Evolutionary conservation across 2,329 filamentous ascomycete species (phyloP), one percentile per base, ranked within the genome.

Genomic region (Clarireedia hainanense): DNA sequence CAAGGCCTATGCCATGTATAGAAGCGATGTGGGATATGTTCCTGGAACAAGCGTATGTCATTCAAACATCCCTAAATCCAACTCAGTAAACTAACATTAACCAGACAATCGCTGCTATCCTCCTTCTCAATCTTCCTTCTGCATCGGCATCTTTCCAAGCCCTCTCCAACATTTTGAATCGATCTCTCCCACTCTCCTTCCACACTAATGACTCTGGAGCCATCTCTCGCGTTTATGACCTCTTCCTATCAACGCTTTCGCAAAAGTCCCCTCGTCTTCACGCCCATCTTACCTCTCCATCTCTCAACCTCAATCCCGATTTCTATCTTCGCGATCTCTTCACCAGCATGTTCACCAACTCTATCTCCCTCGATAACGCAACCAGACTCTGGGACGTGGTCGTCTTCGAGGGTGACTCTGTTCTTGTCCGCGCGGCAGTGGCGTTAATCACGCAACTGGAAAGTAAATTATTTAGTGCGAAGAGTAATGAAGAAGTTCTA

Each of bases 351-450:
- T 88, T 89, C 67, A 85, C 85, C 0, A 70, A 72, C 15, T 74
- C 80, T 40, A 72, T 89, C 4, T 78, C 79, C 6, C 76, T 91
- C 15, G 88, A 91, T 64, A 80, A 87, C 62, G 86, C 83, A 4
- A 81, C 83, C 1, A 75, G 89, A 2, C 71, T 94, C 12, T 92
- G 88, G 87, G 89, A 95, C 61, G 81, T 92, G 0, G 90, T 89
- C 62, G 83, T 88, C 3, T 90, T 95, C 61, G 89, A 95, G 67
- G 88, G 88, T 26, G 89, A 95, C 61, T 76, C 80, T 1, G 75
- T 88, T 1, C 73, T 91, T 0, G 79, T 92, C 6, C 75, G 88
- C 0, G 86, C 86, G 1, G 86, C 81, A 0, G 84, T 91, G 0
- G 89, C 85, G 0, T 74, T 88, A 17, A 69, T 94, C 20, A 69